Evolutionary conservation across 208 protist species (phyloP).

Genomic region (Trypanosoma cruzi): DNA sequence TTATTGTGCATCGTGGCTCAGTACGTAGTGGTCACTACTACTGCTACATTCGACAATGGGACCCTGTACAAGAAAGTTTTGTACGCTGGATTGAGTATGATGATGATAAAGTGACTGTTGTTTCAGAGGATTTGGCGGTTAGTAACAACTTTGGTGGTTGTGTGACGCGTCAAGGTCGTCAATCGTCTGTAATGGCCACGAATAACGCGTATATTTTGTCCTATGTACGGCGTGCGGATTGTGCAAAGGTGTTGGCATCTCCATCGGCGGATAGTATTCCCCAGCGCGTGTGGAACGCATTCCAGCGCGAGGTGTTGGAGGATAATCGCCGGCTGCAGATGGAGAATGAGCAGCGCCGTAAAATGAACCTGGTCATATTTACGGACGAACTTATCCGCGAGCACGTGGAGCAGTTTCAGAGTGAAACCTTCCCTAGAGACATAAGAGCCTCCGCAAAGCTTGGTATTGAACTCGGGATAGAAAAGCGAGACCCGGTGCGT

Average conservation of each 20-base stretch:
- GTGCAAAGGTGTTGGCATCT: conserved; percentile 53
- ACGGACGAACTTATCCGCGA: conserved; percentile 48
- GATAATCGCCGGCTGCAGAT: conserved; percentile 46
- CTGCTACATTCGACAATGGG: conserved; percentile 88
- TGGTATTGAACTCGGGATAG: conserved; percentile 49
- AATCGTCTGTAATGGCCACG: conserved; percentile 11
- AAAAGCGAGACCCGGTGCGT: conserved; percentile 49
- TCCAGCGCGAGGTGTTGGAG: conserved; percentile 53
- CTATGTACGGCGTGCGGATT: conserved; percentile 79
- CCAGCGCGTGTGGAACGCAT: conserved; percentile 52
- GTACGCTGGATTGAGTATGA: conserved; percentile 88
- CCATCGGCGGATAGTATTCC: conserved; percentile 65
- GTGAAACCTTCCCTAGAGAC: conserved; percentile 58
- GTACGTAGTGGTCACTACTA: conserved; percentile 92
- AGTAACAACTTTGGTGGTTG: conserved; percentile 67
- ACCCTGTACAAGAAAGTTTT: conserved; percentile 48
- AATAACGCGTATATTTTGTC: conserved; percentile 84
- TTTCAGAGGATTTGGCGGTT: conserved; percentile 63
- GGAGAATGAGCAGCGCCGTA: conserved; percentile 44
- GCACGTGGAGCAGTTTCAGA: conserved; percentile 41
- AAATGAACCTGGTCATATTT: conserved; percentile 48
- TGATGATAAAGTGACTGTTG: conserved; percentile 68
- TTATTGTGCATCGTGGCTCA: conserved; percentile 90
- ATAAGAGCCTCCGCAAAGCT: conserved; percentile 23
- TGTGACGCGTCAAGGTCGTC: conserved; percentile 13